phyloP scores from a whole-genome alignment of 2,329 filamentous ascomycete genomes.

The Penicillium hesseltinei region DNA sequence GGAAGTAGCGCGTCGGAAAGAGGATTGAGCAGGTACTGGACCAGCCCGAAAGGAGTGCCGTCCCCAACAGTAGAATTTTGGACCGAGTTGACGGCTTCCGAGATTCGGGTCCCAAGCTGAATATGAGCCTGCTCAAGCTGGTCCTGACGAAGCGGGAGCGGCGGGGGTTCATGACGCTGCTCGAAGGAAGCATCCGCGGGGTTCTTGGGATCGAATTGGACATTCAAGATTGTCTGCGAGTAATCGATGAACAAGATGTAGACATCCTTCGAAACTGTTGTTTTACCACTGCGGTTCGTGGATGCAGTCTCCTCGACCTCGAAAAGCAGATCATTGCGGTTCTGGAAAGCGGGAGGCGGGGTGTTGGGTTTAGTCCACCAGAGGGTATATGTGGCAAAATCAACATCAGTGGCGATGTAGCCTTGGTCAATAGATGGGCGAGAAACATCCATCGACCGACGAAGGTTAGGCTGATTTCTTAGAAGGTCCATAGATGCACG shows the following conservation, averaged over 20 bases:
- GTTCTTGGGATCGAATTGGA: conserved; percentile 73
- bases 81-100: conserved; percentile 65
- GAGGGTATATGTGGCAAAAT: conserved; percentile 68
- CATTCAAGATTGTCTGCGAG: conserved; percentile 85
- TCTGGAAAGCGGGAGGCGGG: conserved; percentile 77
- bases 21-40: conserved; percentile 75
- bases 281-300: conserved; percentile 67
- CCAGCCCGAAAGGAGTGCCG: conserved; percentile 72
- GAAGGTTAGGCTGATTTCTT: conserved; percentile 50
- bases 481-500: conserved; percentile 66
- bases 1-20: conserved; percentile 73
- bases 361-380: conserved; percentile 87
- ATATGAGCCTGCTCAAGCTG: conserved; percentile 86
- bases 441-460: conserved; percentile 70
- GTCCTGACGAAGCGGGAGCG: conserved; percentile 79
- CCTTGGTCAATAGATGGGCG: conserved; percentile 75
- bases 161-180: conserved; percentile 83
- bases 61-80: conserved; percentile 82
- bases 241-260: conserved; percentile 94
- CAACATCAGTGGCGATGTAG: conserved; percentile 83
- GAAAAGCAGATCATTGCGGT: conserved; percentile 76
- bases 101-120: conserved; percentile 75
- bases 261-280: conserved; percentile 72
- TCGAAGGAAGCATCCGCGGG: conserved; percentile 71
- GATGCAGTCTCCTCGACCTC: conserved; percentile 77